phyloP scores from a whole-genome alignment of 176 grass and related monocot genomes.

The Puccinellia tenuiflora region DNA sequence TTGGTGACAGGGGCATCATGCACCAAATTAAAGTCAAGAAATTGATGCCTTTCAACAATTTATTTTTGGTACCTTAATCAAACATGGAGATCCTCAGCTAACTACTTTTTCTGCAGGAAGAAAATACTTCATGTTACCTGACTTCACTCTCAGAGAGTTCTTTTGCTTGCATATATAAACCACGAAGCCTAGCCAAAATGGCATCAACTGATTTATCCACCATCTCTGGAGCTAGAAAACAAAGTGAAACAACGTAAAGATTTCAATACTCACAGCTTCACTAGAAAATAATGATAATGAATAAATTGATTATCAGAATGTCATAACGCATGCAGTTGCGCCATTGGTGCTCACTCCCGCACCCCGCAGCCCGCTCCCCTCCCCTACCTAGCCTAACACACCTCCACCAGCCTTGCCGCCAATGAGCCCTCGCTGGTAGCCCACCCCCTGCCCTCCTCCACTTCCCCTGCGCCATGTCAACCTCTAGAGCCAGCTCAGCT shows the following conservation, averaged over 20 bases:
- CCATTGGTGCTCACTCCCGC: too few relatives aligned
- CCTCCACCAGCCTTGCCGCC: too few relatives aligned
- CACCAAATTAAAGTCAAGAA: neutral
- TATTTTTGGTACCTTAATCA: slow-evolving; percentile 2
- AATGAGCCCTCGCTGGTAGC: too few relatives aligned
- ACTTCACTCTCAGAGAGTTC: slow-evolving; percentile 80
- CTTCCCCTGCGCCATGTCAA: too few relatives aligned
- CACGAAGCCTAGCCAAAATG: slow-evolving; percentile 53
- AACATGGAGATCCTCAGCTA: neutral
- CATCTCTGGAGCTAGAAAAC: slow-evolving; percentile 68
- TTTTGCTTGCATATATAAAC: slow-evolving; percentile 66
- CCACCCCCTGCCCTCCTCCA: too few relatives aligned
- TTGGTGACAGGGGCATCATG: neutral
- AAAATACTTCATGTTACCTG: slow-evolving; percentile 41
- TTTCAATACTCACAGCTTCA: neutral
- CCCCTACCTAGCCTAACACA: too few relatives aligned
- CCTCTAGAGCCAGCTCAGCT: too few relatives aligned
- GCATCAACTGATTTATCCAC: slow-evolving; percentile 64
- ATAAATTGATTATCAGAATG: neutral
- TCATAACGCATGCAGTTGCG: neutral
- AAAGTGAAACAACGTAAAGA: slow-evolving; percentile 37
- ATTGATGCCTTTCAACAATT: neutral
- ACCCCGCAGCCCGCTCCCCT: too few relatives aligned
- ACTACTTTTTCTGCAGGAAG: neutral
- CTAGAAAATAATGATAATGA: neutral